These are phyloP conservation scores for Penstemon barbatus DNA, from an alignment of 257 asterid species.

Conservation along the genomic window DNA sequence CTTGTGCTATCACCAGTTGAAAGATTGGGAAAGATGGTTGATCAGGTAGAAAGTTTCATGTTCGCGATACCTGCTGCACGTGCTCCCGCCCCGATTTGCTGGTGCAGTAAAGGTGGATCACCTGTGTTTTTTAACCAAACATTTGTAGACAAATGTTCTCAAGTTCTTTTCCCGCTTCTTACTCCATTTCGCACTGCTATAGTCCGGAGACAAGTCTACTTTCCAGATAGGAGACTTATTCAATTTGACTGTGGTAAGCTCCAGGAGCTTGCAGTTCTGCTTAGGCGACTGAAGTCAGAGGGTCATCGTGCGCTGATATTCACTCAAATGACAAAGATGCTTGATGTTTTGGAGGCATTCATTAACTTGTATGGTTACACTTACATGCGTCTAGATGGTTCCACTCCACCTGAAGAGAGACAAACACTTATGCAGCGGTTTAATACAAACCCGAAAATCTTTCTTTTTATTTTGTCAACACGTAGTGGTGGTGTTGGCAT, in stretches of 20 bases:
- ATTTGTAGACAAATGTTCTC: constrained; percentile 57
- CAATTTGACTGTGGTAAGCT: constrained; percentile 99
- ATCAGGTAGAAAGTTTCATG: constrained; percentile 91
- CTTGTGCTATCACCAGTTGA: constrained; percentile 81
- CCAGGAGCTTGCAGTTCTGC: constrained; percentile 90
- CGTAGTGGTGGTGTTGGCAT: constrained; percentile 99
- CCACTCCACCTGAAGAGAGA: constrained; percentile 97
- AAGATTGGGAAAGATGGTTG: constrained; percentile 67
- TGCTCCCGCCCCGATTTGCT: constrained; percentile 84
- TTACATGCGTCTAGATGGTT: constrained; percentile 97
- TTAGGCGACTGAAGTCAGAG: constrained; percentile 82
- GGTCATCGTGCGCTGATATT: constrained; percentile 97
- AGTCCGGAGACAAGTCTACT: constrained; percentile 95
- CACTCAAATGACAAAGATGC: constrained; percentile 99
- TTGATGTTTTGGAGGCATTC: constrained; percentile 95
- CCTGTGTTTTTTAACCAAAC: constrained; percentile 61
- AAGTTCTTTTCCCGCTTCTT: constrained; percentile 63
- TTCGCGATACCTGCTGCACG: constrained; percentile 99
- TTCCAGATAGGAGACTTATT: constrained; percentile 95
- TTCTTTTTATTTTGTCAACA: constrained; percentile 93
- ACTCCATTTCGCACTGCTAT: constrained; percentile 95
- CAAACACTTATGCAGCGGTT: constrained; percentile 98
- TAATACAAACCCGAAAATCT: constrained; percentile 85
- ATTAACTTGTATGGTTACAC: constrained; percentile 94
- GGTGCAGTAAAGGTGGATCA: constrained; percentile 83